phyloP scores from a whole-genome alignment of 1,284 basidiomycete genomes.

The Chalciporus sp. region DNA sequence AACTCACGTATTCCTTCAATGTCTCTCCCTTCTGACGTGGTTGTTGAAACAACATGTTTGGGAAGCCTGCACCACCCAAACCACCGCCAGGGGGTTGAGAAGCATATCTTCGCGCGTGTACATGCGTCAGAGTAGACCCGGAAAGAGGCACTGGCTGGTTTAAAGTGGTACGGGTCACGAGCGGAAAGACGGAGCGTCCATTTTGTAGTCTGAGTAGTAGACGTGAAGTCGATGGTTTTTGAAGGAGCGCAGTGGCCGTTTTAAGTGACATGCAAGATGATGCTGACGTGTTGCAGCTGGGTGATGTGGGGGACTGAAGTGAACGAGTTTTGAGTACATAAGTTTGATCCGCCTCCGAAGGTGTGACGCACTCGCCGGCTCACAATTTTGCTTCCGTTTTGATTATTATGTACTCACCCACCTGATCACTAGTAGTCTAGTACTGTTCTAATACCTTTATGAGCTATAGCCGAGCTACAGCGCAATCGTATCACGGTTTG shows the following conservation, averaged over 20 bases:
- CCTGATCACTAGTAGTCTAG: too few relatives aligned
- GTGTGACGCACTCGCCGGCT: neutral
- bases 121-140: neutral
- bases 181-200: slow-evolving; percentile 17
- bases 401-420: too few relatives aligned
- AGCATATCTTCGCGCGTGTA: slow-evolving; percentile 25
- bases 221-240: slow-evolving; percentile 12
- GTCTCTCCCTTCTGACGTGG: slow-evolving; percentile 77
- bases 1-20: slow-evolving; percentile 78
- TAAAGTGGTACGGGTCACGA: neutral
- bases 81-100: slow-evolving; percentile 40
- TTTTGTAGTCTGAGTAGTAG: slow-evolving; percentile 21
- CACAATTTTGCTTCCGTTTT: too few relatives aligned
- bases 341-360: neutral
- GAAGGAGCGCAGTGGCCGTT: slow-evolving; percentile 1
- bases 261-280: slow-evolving; percentile 11
- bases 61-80: slow-evolving; percentile 44
- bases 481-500: too few relatives aligned
- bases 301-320: neutral
- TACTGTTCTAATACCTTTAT: too few relatives aligned
- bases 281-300: neutral
- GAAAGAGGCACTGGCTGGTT: neutral
- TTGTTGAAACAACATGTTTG: slow-evolving; percentile 58
- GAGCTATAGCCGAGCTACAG: too few relatives aligned
- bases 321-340: neutral